Evolutionary conservation across 139 green algal species (phyloP).

Genomic region (Chlorella ohadii): DNA sequence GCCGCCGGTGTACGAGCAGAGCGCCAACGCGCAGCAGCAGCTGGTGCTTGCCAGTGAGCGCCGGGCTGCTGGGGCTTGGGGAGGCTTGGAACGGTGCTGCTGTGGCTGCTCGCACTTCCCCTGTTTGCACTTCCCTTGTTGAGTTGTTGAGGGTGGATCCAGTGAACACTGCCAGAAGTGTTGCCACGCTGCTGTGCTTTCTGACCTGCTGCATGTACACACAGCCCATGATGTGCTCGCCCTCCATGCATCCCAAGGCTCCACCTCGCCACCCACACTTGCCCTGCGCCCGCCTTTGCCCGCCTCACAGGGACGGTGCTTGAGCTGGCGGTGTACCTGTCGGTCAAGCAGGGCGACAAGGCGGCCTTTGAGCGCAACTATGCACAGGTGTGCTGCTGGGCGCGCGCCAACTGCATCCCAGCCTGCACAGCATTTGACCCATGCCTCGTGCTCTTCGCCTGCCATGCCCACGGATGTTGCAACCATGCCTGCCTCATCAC

Average conservation of each 20-base stretch:
- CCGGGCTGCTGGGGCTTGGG: neutral
- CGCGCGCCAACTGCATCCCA: too few relatives aligned
- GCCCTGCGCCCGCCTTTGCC: neutral
- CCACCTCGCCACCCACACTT: neutral
- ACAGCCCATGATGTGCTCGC: too few relatives aligned
- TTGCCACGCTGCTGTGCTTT: too few relatives aligned
- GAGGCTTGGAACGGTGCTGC: neutral
- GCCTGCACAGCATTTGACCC: too few relatives aligned
- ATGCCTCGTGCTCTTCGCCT: too few relatives aligned
- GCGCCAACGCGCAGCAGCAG: slow-evolving; percentile 75
- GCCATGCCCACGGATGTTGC: too few relatives aligned
- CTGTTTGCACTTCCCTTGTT: too few relatives aligned
- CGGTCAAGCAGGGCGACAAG: slow-evolving; percentile 82
- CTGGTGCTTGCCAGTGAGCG: slow-evolving; percentile 77
- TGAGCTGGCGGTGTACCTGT: slow-evolving; percentile 89
- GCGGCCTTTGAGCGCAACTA: slow-evolving; percentile 91
- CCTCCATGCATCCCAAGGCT: too few relatives aligned
- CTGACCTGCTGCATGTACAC: too few relatives aligned
- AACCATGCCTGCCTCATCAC: too few relatives aligned
- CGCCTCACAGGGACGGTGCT: slow-evolving; percentile 78
- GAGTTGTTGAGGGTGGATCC: too few relatives aligned
- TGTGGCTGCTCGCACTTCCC: neutral
- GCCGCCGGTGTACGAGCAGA: slow-evolving; percentile 71
- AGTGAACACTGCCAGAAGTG: too few relatives aligned
- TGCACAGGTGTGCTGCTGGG: neutral